These are phyloP conservation scores for Eucalyptus tenuipes DNA, from an alignment of 345 rosid species.

Conservation along the genomic window DNA sequence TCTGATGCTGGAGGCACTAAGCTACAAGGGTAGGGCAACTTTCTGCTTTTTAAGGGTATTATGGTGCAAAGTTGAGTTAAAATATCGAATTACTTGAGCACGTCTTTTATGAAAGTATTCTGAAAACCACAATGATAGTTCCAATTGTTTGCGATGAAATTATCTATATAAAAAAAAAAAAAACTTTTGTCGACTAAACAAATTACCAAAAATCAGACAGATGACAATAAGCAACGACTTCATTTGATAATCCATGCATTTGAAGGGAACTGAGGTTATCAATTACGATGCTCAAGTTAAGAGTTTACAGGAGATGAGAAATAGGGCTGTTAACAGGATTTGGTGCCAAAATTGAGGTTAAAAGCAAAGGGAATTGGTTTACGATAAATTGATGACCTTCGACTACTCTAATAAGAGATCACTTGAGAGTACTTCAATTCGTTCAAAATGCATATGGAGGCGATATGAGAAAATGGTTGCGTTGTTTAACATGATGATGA, in stretches of 20 bases:
- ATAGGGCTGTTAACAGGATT: not conserved
- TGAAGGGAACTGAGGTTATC: not conserved
- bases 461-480: not conserved
- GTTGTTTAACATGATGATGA: not conserved
- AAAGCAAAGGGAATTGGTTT: not conserved
- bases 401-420: not conserved
- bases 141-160: not conserved
- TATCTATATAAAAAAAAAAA: not conserved
- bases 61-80: not conserved
- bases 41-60: not conserved
- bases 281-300: not conserved
- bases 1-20: not conserved
- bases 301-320: not conserved
- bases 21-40: not conserved
- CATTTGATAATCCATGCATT: not conserved
- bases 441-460: not conserved
- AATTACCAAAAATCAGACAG: not conserved
- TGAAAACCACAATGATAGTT: too few relatives aligned
- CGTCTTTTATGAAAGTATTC: too few relatives aligned
- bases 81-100: not conserved
- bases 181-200: not conserved
- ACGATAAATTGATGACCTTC: not conserved
- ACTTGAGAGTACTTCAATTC: not conserved
- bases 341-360: not conserved
- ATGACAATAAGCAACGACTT: not conserved